Percentiles rank a stretch among this genome's conserved stretches.
These are phyloP conservation scores for Starmerella bombicola DNA, from an alignment of 805 yeast genomes.

Conservation along the genomic window DNA sequence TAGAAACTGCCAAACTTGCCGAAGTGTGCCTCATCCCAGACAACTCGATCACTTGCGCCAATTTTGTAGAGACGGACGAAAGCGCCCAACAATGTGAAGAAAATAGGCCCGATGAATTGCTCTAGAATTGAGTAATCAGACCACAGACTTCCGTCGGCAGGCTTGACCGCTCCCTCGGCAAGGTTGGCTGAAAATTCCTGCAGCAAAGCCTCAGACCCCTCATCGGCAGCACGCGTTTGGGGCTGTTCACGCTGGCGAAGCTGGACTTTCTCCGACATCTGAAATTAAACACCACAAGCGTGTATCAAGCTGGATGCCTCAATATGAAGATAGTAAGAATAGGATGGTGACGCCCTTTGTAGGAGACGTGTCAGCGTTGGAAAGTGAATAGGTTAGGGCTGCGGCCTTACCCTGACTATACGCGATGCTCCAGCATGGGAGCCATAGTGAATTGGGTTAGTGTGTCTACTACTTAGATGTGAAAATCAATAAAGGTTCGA, in stretches of 20 bases:
- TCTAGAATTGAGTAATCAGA: constrained; percentile 23
- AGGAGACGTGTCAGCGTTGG: constrained; percentile 3
- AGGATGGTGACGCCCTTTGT: no score
- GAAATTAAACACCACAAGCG: no score
- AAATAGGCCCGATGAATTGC: constrained; percentile 35
- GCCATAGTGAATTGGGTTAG: no score
- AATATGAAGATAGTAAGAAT: no score
- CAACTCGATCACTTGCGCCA: constrained; percentile 60
- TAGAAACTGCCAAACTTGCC: constrained; percentile 43
- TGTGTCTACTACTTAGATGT: no score
- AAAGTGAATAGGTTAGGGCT: background rate
- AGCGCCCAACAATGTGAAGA: constrained; percentile 59
- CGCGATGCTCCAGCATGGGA: background rate
- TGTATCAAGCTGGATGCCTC: no score
- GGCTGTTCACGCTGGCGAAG: constrained; percentile 3
- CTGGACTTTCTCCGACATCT: constrained; percentile 2
- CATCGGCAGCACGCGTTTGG: no score
- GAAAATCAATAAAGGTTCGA: no score
- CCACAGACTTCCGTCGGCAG: constrained; percentile 23
- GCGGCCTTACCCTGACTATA: background rate
- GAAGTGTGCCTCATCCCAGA: constrained; percentile 43
- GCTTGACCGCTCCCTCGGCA: background rate
- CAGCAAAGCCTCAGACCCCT: background rate
- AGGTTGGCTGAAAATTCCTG: background rate
- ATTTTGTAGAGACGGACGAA: constrained; percentile 64